Base-by-base conservation (phyloP, 108 stramenopile species). In the Licmophora abbreviata region DNA sequence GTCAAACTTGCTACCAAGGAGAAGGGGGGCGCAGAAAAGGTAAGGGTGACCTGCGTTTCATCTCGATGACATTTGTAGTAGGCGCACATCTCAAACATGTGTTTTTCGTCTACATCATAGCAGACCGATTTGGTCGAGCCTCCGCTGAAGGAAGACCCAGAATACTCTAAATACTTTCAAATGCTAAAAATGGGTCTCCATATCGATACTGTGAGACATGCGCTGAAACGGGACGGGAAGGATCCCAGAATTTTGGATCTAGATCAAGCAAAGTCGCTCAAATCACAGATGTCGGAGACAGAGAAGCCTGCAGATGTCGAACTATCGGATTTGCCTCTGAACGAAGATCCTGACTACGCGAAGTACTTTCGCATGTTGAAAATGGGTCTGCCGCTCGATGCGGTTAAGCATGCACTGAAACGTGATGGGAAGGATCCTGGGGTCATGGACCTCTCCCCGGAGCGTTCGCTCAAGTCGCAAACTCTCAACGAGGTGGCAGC, bases 361-460 rank as follows among this genome's bases (percentile, higher is more conserved):
- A 92, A 92, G 58, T 92, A 84, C 43, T 86, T 85, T 61, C 81
- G 82, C 41, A 79, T 85, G 80, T 43, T 74, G 15, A 58, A 63
- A 48, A 61, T 76, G 70, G 92, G 92, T 1, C 53, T 93, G 32
- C 76, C 88, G 1, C 64, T 71, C 51, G 86, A 73, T 8, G 83
- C 83, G 23, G 83, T 93, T 0, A 33, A 78, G 34, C 68, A 87
- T 48, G 81, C 85, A 4, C 51, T 83, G 46, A 63, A 65, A 38
- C 59, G 78, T 47, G 87, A 88, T 41, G 81, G 66, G 25, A 69
- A 77, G 53, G 76, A 84, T 53, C 68, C 62, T 18, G 44, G 51
- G 18, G 51, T 88, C 40, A 56, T 73, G 22, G 81, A 82, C 54
- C 51, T 83, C 23, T 76, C 83, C 53, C 79, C 74, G 6, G 68